Evolutionary conservation across 768 basidiomycete species (phyloP).

Genomic region (Brasilioporus rufonigricans): DNA sequence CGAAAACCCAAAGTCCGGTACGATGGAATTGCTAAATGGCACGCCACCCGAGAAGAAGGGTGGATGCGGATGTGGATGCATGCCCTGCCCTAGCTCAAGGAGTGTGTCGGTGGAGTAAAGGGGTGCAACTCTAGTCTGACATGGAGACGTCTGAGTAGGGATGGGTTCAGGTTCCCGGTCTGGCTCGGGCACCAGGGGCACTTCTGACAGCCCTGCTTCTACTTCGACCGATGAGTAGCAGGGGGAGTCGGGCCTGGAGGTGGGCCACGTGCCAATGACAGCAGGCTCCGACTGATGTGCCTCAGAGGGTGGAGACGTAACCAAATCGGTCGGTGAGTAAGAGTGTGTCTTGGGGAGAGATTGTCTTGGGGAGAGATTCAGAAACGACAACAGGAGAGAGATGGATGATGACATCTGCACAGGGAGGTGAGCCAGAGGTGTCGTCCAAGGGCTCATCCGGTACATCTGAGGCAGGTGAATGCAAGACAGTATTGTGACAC

Average conservation of each 20-base stretch:
- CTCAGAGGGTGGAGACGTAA: conserved; percentile 31
- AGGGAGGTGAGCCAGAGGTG: conserved; percentile 6
- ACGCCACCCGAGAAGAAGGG: conserved; percentile 18
- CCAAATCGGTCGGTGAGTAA: conserved; percentile 49
- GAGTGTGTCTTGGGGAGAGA: conserved; percentile 36
- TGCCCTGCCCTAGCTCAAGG: conserved; percentile 16
- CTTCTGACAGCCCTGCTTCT: conserved; percentile 13
- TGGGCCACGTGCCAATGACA: conserved; percentile 45
- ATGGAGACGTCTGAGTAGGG: neutral
- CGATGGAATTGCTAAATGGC: conserved; percentile 21
- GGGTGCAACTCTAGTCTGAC: conserved; percentile 14
- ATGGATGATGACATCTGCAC: neutral
- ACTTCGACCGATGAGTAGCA: conserved; percentile 13
- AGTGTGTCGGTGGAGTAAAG: conserved; percentile 5
- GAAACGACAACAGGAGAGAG: conserved; percentile 19
- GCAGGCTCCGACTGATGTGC: conserved; percentile 34
- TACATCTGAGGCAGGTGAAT: conserved; percentile 11
- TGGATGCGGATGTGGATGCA: conserved; percentile 16
- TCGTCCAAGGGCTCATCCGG: conserved; percentile 13
- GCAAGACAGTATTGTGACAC: conserved; percentile 12
- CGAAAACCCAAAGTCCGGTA: conserved; percentile 17
- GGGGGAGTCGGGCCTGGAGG: conserved; percentile 36
- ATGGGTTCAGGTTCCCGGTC: conserved; percentile 6
- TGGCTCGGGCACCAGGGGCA: neutral
- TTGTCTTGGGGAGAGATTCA: too few species aligned